Percentiles rank a stretch among this genome's conserved stretches.
These are phyloP conservation scores for Chlamydomonas incerta DNA, from an alignment of 139 green algal genomes.

Conservation along the genomic window DNA sequence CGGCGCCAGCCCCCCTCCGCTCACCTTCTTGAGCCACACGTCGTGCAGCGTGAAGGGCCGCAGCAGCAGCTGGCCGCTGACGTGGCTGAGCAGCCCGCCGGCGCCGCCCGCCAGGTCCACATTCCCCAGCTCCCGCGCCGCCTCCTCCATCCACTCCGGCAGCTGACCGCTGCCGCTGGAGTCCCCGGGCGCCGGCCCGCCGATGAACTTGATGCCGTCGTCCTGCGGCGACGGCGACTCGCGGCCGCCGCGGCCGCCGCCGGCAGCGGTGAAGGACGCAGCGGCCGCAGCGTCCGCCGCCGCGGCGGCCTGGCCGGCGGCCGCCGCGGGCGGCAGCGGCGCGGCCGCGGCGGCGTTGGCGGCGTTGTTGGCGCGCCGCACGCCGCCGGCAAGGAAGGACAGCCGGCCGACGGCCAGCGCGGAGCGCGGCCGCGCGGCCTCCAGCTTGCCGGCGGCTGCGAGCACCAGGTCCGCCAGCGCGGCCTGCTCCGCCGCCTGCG, in stretches of 20 bases:
- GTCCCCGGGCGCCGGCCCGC: background rate
- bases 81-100: slow-evolving; percentile 33
- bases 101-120: background rate
- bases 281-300: slow-evolving; percentile 24
- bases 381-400: slow-evolving; percentile 37
- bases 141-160: slow-evolving; percentile 50
- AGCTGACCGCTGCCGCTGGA: background rate
- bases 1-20: background rate
- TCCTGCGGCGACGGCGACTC: background rate
- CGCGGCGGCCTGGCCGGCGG: background rate
- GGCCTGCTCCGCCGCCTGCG: slow-evolving; percentile 21
- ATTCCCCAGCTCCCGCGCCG: slow-evolving; percentile 32
- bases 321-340: background rate
- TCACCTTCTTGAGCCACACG: slow-evolving; percentile 55
- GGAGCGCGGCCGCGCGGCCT: slow-evolving; percentile 22
- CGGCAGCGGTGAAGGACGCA: slow-evolving; percentile 9
- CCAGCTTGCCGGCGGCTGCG: slow-evolving; percentile 6
- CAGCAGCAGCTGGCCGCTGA: slow-evolving; percentile 56
- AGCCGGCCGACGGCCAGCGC: slow-evolving; percentile 33
- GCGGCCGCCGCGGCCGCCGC: slow-evolving; percentile 1
- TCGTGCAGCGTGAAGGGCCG: slow-evolving; percentile 53
- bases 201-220: background rate
- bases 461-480: slow-evolving; percentile 22
- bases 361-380: slow-evolving; percentile 3
- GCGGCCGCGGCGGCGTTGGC: slow-evolving; percentile 12